A percentile compares a stretch with the other conserved stretches of the same genome.
These are phyloP conservation scores for Diplodia intermedia DNA, from an alignment of 2,329 filamentous ascomycete genomes.

Conservation along the genomic window DNA sequence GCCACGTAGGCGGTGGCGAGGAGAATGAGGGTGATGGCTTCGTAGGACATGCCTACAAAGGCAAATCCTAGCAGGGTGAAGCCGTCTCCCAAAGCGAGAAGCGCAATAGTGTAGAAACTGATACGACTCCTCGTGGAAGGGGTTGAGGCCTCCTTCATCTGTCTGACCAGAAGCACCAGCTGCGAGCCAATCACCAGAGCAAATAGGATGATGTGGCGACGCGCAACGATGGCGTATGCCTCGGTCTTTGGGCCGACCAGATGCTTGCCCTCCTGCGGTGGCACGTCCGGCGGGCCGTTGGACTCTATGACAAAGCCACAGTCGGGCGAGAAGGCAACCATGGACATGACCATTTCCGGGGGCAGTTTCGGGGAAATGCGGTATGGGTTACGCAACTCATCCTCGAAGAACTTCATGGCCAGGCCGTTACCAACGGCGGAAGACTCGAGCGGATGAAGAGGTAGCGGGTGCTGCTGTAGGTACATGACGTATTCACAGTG, in stretches of 20 bases:
- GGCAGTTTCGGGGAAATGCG: slow-evolving; percentile 61
- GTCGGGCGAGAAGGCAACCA: slow-evolving; percentile 69
- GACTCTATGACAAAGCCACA: slow-evolving; percentile 71
- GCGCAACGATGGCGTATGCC: slow-evolving; percentile 59
- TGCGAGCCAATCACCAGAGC: slow-evolving; percentile 59
- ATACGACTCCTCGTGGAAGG: slow-evolving; percentile 69
- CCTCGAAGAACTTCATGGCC: slow-evolving; percentile 61
- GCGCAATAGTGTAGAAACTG: slow-evolving; percentile 68
- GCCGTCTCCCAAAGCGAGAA: slow-evolving; percentile 67
- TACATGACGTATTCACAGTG: slow-evolving; percentile 92
- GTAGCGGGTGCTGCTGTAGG: slow-evolving; percentile 71
- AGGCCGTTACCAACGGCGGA: slow-evolving; percentile 31
- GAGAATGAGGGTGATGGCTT: slow-evolving; percentile 60
- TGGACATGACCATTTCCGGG: slow-evolving; percentile 64
- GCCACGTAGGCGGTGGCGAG: slow-evolving; percentile 65
- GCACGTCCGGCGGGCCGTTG: slow-evolving; percentile 63
- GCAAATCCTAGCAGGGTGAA: slow-evolving; percentile 63
- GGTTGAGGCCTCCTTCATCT: slow-evolving; percentile 70
- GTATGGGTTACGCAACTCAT: slow-evolving; percentile 65
- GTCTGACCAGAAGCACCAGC: slow-evolving; percentile 63
- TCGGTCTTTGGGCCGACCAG: slow-evolving; percentile 65
- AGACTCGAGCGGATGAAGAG: slow-evolving; percentile 31
- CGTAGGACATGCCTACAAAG: slow-evolving; percentile 57
- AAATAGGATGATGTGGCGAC: slow-evolving; percentile 62
- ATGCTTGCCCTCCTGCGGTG: slow-evolving; percentile 60